A percentile compares a stretch with the other conserved stretches of the same genome.
Evolutionary conservation across 495 filamentous ascomycete species (phyloP).

Genomic region (Bacidia gigantensis): DNA sequence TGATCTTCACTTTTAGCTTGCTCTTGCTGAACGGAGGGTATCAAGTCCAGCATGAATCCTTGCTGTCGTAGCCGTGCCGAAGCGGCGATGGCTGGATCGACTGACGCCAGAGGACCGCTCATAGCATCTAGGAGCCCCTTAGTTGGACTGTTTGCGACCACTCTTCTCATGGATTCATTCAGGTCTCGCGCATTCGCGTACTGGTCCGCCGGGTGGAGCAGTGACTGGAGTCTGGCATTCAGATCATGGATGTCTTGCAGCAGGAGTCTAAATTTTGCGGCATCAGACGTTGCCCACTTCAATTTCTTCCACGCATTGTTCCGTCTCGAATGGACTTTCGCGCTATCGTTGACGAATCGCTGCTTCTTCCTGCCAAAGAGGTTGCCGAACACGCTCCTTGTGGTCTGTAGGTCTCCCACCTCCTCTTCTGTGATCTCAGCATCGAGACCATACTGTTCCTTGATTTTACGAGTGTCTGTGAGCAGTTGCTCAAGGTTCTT

Average conservation of each 20-base stretch:
- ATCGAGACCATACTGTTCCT: conserved; percentile 4
- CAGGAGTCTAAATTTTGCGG: too few species aligned
- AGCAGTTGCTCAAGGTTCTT: conserved; percentile 6
- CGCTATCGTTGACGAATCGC: not conserved
- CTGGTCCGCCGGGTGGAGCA: conserved; percentile 8
- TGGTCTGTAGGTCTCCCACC: not conserved
- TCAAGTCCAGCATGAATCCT: not conserved
- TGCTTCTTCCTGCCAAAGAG: not conserved
- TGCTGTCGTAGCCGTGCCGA: not conserved
- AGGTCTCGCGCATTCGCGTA: not conserved
- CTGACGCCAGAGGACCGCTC: not conserved
- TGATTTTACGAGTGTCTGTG: conserved; percentile 2
- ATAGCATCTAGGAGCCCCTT: conserved; percentile 1
- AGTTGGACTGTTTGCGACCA: conserved; percentile 1
- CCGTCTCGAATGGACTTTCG: conserved; percentile 1
- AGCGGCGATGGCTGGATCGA: conserved; percentile 1
- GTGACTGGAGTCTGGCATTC: conserved; percentile 3
- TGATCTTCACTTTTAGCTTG: not conserved
- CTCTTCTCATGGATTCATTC: not conserved
- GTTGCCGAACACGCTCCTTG: not conserved
- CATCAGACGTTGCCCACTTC: conserved; percentile 19
- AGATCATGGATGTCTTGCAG: too few species aligned
- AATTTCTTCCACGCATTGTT: conserved; percentile 10
- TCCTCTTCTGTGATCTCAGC: conserved; percentile 4
- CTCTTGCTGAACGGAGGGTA: not conserved